Conservation (phyloP, 805 yeast genomes). For the Yamadazyma tumulicola region DNA sequence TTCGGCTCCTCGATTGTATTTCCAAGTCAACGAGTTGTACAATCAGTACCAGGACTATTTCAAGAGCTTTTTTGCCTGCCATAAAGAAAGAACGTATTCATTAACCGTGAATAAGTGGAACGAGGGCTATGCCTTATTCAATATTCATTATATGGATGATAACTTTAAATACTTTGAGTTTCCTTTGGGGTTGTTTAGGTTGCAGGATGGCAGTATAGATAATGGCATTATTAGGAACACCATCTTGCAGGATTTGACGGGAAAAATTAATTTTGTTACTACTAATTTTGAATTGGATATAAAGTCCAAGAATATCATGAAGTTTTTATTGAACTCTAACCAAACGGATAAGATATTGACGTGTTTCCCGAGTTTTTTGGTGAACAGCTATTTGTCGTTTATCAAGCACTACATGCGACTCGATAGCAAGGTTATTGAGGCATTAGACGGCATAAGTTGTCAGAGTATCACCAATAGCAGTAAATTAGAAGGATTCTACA, state of each 20-base stretch:
- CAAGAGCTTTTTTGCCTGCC: conserved; percentile 12
- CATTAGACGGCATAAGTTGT: neutral
- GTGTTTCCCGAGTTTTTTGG: conserved; percentile 17
- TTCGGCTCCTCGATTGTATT: conserved; percentile 14
- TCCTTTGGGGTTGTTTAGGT: conserved; percentile 19
- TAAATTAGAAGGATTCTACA: conserved; percentile 2
- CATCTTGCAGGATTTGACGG: conserved; percentile 14
- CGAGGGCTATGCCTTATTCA: conserved; percentile 15
- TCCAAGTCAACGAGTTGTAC: conserved; percentile 18
- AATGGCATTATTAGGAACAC: conserved; percentile 15
- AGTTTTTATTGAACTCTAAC: conserved; percentile 12
- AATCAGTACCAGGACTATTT: conserved; percentile 19
- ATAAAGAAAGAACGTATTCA: conserved; percentile 12
- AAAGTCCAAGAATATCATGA: conserved; percentile 15
- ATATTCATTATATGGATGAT: conserved; percentile 17
- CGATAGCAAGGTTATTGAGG: neutral
- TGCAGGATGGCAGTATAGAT: conserved; percentile 11
- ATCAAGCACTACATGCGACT: neutral
- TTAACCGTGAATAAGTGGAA: conserved; percentile 21
- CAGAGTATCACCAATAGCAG: conserved; percentile 1
- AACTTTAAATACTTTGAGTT: conserved; percentile 16
- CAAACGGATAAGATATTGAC: conserved; percentile 12
- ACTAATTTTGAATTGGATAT: conserved; percentile 18
- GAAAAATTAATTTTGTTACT: conserved; percentile 18
- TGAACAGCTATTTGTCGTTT: conserved; percentile 3